Conservation (phyloP, 2,329 filamentous ascomycete genomes). For the Aspergillus carbonarius region DNA sequence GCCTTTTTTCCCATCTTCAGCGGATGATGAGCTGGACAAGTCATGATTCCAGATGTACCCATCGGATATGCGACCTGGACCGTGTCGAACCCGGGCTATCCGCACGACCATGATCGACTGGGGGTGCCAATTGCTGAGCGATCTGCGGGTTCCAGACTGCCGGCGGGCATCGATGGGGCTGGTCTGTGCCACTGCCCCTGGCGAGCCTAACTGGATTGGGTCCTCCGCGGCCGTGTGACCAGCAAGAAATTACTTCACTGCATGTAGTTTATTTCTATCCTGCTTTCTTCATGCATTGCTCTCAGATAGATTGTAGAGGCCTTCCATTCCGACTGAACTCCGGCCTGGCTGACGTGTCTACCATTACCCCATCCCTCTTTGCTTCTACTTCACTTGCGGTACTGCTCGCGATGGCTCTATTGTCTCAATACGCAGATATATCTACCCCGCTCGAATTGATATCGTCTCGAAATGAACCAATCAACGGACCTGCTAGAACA, state of each 20-base stretch:
- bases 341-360: background rate
- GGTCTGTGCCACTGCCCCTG: background rate
- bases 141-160: background rate
- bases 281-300: background rate
- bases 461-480: background rate
- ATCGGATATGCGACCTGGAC: background rate
- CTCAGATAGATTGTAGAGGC: no score
- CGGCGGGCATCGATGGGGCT: background rate
- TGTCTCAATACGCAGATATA: background rate
- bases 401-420: background rate
- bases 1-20: background rate
- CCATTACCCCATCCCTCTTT: background rate
- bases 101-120: background rate
- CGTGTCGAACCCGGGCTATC: no score
- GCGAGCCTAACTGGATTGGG: background rate
- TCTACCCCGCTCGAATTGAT: background rate
- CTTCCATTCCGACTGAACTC: background rate
- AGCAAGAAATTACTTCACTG: slow-evolving; percentile 7
- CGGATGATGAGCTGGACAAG: background rate
- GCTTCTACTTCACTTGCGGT: background rate
- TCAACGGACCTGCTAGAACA: background rate
- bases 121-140: background rate
- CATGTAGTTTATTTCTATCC: background rate
- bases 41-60: background rate
- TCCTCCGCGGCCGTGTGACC: slow-evolving; percentile 8